These are phyloP conservation scores for Cicer bijugum DNA, from an alignment of 306 rosid genomes.

Conservation along the genomic window DNA sequence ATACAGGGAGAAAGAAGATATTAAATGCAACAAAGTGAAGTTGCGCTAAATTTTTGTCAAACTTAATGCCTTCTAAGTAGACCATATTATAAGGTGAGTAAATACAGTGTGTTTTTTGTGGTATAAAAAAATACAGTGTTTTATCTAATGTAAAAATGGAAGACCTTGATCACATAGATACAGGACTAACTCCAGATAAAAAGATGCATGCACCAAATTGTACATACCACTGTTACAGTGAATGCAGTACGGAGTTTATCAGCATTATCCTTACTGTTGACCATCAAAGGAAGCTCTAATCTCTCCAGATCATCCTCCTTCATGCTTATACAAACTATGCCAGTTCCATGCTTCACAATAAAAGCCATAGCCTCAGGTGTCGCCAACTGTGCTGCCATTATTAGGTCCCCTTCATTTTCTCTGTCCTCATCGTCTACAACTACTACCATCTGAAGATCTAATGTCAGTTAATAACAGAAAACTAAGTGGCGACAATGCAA, in stretches of 20 bases:
- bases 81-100: conserved; percentile 4
- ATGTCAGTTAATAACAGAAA: conserved; percentile 34
- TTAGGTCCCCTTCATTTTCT: conserved; percentile 90
- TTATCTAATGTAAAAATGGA: conserved; percentile 39
- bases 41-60: conserved; percentile 28
- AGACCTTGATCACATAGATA: conserved; percentile 47
- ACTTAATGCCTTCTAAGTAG: conserved; percentile 31
- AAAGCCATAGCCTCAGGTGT: conserved; percentile 97
- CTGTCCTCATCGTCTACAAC: conserved; percentile 91
- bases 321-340: conserved; percentile 88
- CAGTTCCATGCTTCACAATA: conserved; percentile 86
- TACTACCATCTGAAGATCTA: conserved; percentile 66
- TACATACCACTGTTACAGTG: conserved; percentile 87
- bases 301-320: conserved; percentile 81
- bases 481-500: conserved; percentile 26
- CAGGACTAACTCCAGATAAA: conserved; percentile 38
- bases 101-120: not conserved
- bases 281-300: conserved; percentile 82
- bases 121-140: not conserved
- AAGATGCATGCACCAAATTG: conserved; percentile 33
- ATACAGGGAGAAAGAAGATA: conserved; percentile 5
- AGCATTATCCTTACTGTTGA: conserved; percentile 66
- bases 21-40: not conserved
- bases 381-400: conserved; percentile 81
- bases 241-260: conserved; percentile 83